Conservation (phyloP, 176 grass and related monocot species). For the Leersia perrieri region DNA sequence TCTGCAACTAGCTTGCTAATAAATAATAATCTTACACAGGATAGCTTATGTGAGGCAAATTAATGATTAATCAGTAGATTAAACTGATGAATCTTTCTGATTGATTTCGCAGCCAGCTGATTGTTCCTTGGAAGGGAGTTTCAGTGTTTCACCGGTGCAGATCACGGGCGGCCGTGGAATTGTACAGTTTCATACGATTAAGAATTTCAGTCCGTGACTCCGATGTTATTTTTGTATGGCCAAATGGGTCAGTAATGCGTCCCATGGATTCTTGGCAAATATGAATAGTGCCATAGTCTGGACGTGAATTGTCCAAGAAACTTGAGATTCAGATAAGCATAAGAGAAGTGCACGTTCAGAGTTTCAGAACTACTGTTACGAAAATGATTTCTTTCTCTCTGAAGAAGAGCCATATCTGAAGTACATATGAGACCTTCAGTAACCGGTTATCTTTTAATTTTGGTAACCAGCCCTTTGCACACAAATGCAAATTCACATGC, state of each 20-base stretch:
- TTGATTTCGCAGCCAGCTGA: background rate
- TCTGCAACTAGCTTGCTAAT: slow-evolving; percentile 8
- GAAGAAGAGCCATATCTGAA: background rate
- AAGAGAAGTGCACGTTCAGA: no score
- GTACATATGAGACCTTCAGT: background rate
- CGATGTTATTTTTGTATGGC: background rate
- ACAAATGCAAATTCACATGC: background rate
- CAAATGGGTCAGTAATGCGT: background rate
- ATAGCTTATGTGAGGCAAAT: background rate
- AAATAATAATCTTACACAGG: slow-evolving; percentile 8
- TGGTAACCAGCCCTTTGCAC: background rate
- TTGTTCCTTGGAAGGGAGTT: slow-evolving; percentile 26
- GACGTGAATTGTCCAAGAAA: background rate
- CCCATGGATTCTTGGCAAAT: no score
- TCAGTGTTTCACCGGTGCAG: background rate
- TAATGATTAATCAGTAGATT: background rate
- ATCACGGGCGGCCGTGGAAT: background rate
- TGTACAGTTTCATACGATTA: background rate
- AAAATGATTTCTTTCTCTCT: no score
- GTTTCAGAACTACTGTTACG: no score
- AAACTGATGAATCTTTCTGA: slow-evolving; percentile 7
- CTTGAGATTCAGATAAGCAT: no score
- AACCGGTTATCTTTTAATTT: background rate
- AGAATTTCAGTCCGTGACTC: background rate
- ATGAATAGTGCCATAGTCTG: background rate